Base-by-base conservation (phyloP, 2,329 filamentous ascomycete genomes). In the Phoma sp. region DNA sequence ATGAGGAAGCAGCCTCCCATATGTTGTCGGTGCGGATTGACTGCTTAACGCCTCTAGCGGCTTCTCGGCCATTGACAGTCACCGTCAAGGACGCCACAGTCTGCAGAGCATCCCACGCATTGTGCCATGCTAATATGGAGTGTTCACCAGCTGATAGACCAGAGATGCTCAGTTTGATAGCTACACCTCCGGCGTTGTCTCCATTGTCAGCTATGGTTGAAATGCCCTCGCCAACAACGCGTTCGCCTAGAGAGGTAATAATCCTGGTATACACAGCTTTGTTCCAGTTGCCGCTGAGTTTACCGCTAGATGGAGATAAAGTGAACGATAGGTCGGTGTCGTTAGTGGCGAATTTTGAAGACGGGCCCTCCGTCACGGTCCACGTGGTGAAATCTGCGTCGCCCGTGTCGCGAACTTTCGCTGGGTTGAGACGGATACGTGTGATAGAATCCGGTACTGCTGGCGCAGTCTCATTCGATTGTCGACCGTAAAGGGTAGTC, bases 1-100 rank as follows among this genome's bases (percentile, higher is more conserved):
- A 71, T 1, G 70, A 73, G 12, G 60, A 52, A 8, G 64, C 63
- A 10, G 71, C 44, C 32, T 73, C 64, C 69, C 70, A 74, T 15
- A 74, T 64, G 43, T 71, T 74, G 51, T 72, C 69, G 2, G 63
- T 55, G 2, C 70, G 69, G 17, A 67, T 46, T n/a, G 64, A 58
- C 45, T 75, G 63, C 35, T 53, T 49, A 25, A 64, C 12, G 10
- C 6, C 38, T 17, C 17, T 52, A 2, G 51, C 55, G 17, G 25
- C 33, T 17, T 58, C 43, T 32, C 62, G 51, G 3, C 69, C 69
- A 46, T 70, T 61, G 2, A 66, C 67, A 3, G 62, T 57, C n/a
- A 74, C 54, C 6, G 59, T 57, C 2, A 74, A 44, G 6, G 53
- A 56, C 7, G 70, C 65, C 1, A 59, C 53, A n/a, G 44, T 25